Evolutionary conservation across 2,329 filamentous ascomycete genomes (phyloP).

Genomic region (Sordariomycetes sp.): DNA sequence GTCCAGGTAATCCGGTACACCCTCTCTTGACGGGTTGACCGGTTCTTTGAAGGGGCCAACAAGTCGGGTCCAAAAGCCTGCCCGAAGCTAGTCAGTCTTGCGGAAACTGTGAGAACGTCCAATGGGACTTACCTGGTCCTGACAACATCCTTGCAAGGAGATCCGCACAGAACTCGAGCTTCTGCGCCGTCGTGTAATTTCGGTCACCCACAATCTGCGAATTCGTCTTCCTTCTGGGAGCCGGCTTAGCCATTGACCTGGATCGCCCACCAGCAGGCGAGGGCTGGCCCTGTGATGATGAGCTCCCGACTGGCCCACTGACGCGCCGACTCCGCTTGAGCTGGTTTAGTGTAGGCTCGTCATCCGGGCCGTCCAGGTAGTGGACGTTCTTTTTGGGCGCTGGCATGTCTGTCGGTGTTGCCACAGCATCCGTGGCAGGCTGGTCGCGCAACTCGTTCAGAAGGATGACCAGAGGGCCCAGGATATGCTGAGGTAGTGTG

Average conservation of each 20-base stretch:
- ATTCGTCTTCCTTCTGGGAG: constrained; percentile 19
- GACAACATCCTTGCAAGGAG: constrained; percentile 51
- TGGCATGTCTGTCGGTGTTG: constrained; percentile 11
- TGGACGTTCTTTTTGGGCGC: constrained; percentile 35
- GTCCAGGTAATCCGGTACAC: constrained; percentile 51
- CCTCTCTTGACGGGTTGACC: constrained; percentile 46
- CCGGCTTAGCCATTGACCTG: no score
- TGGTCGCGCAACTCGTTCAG: constrained; percentile 46
- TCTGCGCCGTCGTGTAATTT: constrained; percentile 27
- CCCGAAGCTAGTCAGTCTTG: neutral
- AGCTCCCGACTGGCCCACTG: constrained; percentile 9
- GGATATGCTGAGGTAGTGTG: constrained; percentile 51
- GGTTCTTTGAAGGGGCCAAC: constrained; percentile 53
- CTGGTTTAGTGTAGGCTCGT: constrained; percentile 22
- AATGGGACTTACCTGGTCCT: constrained; percentile 40
- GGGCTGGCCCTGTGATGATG: neutral
- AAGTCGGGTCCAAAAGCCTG: constrained; percentile 58
- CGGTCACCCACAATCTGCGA: constrained; percentile 19
- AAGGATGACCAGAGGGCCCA: constrained; percentile 52
- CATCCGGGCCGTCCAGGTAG: constrained; percentile 34
- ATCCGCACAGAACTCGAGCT: constrained; percentile 50
- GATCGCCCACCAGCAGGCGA: constrained; percentile 5
- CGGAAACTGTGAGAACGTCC: neutral
- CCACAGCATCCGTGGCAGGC: constrained; percentile 17
- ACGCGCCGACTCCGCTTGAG: constrained; percentile 34